Conservation (phyloP, 1,284 basidiomycete species). For the Amylostereum areolatum region DNA sequence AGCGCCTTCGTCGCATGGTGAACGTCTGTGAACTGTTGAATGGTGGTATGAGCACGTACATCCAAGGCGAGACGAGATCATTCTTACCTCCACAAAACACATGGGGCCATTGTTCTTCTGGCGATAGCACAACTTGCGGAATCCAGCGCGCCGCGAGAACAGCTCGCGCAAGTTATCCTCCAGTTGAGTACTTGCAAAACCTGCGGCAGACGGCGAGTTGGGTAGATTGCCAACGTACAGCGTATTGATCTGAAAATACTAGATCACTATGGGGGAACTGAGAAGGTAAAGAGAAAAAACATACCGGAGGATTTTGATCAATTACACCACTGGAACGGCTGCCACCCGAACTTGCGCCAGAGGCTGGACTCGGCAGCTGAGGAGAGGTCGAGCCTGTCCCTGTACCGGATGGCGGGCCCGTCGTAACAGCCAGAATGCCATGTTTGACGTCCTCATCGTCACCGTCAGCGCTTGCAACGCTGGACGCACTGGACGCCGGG, state of each 20-base stretch:
- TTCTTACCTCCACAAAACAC: slow-evolving; percentile 87
- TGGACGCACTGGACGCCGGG: slow-evolving; percentile 30
- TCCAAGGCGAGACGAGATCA: slow-evolving; percentile 3
- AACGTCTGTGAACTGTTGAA: slow-evolving; percentile 83
- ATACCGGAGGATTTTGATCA: slow-evolving; percentile 85
- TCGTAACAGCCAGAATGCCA: slow-evolving; percentile 46
- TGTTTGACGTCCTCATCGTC: slow-evolving; percentile 36
- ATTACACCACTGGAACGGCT: slow-evolving; percentile 50
- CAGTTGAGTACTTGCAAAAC: slow-evolving; percentile 70
- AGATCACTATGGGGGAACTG: too few relatives aligned
- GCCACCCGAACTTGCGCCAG: slow-evolving; percentile 32
- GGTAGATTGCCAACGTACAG: slow-evolving; percentile 94
- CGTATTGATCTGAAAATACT: slow-evolving; percentile 71
- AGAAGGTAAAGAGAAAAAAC: slow-evolving; percentile 18
- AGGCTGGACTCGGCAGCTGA: slow-evolving; percentile 38
- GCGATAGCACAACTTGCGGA: slow-evolving; percentile 87
- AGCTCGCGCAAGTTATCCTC: slow-evolving; percentile 82
- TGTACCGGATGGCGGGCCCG: slow-evolving; percentile 23
- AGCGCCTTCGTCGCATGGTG: slow-evolving; percentile 79
- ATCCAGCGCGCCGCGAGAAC: slow-evolving; percentile 78
- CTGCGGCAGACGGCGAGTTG: slow-evolving; percentile 58
- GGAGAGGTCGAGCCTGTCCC: slow-evolving; percentile 34
- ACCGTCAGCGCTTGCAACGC: slow-evolving; percentile 31
- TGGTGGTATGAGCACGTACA: slow-evolving; percentile 6
- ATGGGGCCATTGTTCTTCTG: slow-evolving; percentile 96